These are phyloP conservation scores for Aspergillus brunneoviolaceus DNA, from an alignment of 2,329 filamentous ascomycete genomes.

Conservation along the genomic window DNA sequence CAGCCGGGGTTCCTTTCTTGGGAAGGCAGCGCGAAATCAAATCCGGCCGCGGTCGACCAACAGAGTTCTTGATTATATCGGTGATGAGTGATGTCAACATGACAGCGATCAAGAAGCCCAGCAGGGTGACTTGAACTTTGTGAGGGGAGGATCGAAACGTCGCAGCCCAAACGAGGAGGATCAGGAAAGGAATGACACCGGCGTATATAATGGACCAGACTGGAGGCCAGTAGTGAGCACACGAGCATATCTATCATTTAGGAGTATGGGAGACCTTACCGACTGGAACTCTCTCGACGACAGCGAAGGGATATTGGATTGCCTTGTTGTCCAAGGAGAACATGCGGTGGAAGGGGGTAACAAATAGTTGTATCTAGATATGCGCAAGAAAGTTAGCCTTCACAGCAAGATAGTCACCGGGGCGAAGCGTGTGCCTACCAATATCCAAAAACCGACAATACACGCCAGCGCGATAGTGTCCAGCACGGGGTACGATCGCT, in stretches of 20 bases:
- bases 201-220: slow-evolving; percentile 77
- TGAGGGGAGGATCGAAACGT: slow-evolving; percentile 63
- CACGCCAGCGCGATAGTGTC: slow-evolving; percentile 80
- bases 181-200: slow-evolving; percentile 65
- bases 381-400: neutral
- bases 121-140: slow-evolving; percentile 80
- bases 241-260: neutral
- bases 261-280: slow-evolving; percentile 48
- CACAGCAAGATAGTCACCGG: neutral
- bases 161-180: slow-evolving; percentile 67
- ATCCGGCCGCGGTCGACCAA: slow-evolving; percentile 81
- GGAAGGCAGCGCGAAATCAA: slow-evolving; percentile 86
- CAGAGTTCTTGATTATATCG: slow-evolving; percentile 85
- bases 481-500: slow-evolving; percentile 77
- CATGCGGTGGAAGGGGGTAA: slow-evolving; percentile 90
- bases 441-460: slow-evolving; percentile 63
- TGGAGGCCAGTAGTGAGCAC: slow-evolving; percentile 15
- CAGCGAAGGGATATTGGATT: slow-evolving; percentile 83
- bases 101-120: slow-evolving; percentile 76
- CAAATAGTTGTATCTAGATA: slow-evolving; percentile 62
- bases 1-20: slow-evolving; percentile 53
- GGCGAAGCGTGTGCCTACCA: slow-evolving; percentile 22
- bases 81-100: slow-evolving; percentile 80
- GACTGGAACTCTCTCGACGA: slow-evolving; percentile 78
- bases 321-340: slow-evolving; percentile 83